Evolutionary conservation across 257 asterid genomes (phyloP).

Genomic region (Catharanthus roseus): DNA sequence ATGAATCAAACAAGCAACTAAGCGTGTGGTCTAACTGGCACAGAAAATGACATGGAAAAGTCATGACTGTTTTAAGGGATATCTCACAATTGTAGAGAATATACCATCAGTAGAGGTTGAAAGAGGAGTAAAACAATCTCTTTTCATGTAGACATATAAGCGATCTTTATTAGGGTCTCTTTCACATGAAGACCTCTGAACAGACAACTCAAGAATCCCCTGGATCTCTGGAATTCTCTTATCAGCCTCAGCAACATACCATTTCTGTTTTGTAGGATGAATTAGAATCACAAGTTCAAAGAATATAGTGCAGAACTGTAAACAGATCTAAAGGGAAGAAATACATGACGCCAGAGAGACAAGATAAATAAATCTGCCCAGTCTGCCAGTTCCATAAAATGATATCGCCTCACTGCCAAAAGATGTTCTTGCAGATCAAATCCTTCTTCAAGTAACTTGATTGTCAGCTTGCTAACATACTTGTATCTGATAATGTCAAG

Average conservation of each 20-base stretch:
- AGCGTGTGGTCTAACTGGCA: background rate
- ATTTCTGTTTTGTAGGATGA: slow-evolving; percentile 52
- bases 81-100: slow-evolving; percentile 17
- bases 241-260: slow-evolving; percentile 70
- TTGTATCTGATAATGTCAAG: slow-evolving; percentile 72
- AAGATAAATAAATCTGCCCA: slow-evolving; percentile 94
- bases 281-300: slow-evolving; percentile 30
- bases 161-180: slow-evolving; percentile 74
- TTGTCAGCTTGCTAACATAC: slow-evolving; percentile 78
- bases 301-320: slow-evolving; percentile 15
- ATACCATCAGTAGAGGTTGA: slow-evolving; percentile 60
- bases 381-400: slow-evolving; percentile 95
- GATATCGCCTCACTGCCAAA: slow-evolving; percentile 70
- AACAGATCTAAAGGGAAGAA: slow-evolving; percentile 22
- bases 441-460: slow-evolving; percentile 83
- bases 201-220: slow-evolving; percentile 82
- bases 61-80: background rate
- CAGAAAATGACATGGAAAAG: slow-evolving; percentile 6
- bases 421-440: slow-evolving; percentile 87
- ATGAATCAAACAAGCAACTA: slow-evolving; percentile 4
- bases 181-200: slow-evolving; percentile 96
- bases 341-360: slow-evolving; percentile 80
- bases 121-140: slow-evolving; percentile 31
- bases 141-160: slow-evolving; percentile 67
- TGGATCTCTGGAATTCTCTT: slow-evolving; percentile 87